Conservation (phyloP, 371 early-diverging fungal genomes). For the Zopfochytrium polystomum region DNA sequence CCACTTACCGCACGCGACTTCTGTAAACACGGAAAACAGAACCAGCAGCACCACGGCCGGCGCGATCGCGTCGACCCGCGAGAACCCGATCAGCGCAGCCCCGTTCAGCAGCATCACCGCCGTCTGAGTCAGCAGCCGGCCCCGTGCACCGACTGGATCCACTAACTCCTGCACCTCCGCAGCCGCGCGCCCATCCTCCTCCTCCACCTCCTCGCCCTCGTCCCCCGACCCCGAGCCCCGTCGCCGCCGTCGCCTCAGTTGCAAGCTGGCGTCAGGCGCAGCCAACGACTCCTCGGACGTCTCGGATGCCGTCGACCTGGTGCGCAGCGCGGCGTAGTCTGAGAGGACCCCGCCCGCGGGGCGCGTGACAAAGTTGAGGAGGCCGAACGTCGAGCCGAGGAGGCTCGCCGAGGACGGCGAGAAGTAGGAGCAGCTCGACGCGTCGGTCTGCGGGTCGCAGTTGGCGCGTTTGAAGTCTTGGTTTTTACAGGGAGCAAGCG, state of each 20-base stretch:
- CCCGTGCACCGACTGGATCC: conserved; percentile 37
- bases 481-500: no score
- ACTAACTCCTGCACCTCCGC: no score
- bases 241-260: no score
- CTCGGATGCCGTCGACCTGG: no score
- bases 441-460: conserved; percentile 26
- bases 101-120: conserved; percentile 43
- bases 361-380: conserved; percentile 62
- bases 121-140: conserved; percentile 48
- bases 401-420: conserved; percentile 46
- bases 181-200: no score
- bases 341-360: conserved; percentile 57
- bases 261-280: no score
- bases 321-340: conserved; percentile 31
- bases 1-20: conserved; percentile 22
- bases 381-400: conserved; percentile 60
- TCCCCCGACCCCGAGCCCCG: not conserved
- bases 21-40: conserved; percentile 19
- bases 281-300: no score
- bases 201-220: no score
- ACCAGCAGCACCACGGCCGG: conserved; percentile 37
- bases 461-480: conserved; percentile 11
- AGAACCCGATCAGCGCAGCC: conserved; percentile 40
- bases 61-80: conserved; percentile 26
- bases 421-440: not conserved